Evolutionary conservation across 768 basidiomycete genomes (phyloP).

Genomic region (Agaricus blazei): DNA sequence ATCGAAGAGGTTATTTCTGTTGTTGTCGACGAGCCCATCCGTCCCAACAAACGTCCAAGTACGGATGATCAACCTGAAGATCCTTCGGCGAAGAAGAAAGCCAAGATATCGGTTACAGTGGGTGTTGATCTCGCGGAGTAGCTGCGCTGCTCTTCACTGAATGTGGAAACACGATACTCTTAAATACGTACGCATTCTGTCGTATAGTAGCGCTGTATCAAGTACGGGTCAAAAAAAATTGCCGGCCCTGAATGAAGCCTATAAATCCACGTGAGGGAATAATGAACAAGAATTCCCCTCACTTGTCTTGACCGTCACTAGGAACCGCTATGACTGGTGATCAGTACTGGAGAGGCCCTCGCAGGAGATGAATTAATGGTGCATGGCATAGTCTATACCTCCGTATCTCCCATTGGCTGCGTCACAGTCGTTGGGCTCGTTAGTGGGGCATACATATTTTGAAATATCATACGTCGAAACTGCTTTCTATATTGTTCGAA

Average conservation of each 20-base stretch:
- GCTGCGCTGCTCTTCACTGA: neutral
- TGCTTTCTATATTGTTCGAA: too few relatives aligned
- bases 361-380: slow-evolving; percentile 89
- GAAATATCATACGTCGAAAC: neutral
- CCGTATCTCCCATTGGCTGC: slow-evolving; percentile 78
- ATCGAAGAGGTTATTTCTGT: slow-evolving; percentile 32
- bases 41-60: slow-evolving; percentile 27
- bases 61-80: slow-evolving; percentile 14
- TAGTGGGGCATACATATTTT: slow-evolving; percentile 77
- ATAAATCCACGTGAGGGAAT: neutral
- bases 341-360: slow-evolving; percentile 51
- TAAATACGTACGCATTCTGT: neutral
- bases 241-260: slow-evolving; percentile 11
- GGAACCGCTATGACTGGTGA: slow-evolving; percentile 34
- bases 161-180: neutral
- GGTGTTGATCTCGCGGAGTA: slow-evolving; percentile 75
- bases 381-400: slow-evolving; percentile 85
- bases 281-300: slow-evolving; percentile 33
- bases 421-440: slow-evolving; percentile 67
- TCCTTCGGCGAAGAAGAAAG: slow-evolving; percentile 44
- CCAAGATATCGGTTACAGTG: slow-evolving; percentile 67
- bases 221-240: neutral
- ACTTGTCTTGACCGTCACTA: slow-evolving; percentile 35
- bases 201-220: neutral
- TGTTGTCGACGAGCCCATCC: slow-evolving; percentile 9